phyloP scores from a whole-genome alignment of 129 eudicot genomes.

The Centella asiatica region DNA sequence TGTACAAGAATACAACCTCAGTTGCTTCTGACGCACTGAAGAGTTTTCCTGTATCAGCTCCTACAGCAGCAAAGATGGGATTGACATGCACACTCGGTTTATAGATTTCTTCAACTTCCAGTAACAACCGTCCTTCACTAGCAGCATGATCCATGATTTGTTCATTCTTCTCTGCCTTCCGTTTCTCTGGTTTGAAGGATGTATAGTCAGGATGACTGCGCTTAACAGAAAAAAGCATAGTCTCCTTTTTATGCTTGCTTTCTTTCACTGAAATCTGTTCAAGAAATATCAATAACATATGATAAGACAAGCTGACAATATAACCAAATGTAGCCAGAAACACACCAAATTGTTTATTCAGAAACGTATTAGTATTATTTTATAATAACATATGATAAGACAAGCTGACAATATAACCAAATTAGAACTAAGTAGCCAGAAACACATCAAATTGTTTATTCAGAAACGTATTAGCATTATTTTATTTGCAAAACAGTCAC shows the following conservation, averaged over 20 bases:
- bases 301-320: background rate
- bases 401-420: background rate
- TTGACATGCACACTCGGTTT: constrained; percentile 83
- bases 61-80: constrained; percentile 70
- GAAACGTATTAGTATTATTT: too few relatives aligned
- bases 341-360: background rate
- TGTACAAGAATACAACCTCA: constrained; percentile 55
- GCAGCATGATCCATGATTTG: constrained; percentile 22
- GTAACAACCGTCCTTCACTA: constrained; percentile 23
- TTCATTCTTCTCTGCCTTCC: constrained; percentile 51
- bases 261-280: constrained; percentile 85
- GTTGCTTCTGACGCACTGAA: constrained; percentile 73
- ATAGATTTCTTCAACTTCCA: constrained; percentile 72
- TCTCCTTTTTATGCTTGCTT: constrained; percentile 86
- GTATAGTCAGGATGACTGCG: constrained; percentile 64
- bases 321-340: background rate
- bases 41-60: constrained; percentile 65
- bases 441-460: background rate
- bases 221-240: constrained; percentile 49
- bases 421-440: background rate
- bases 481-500: too few relatives aligned
- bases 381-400: background rate
- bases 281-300: background rate
- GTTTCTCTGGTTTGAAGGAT: constrained; percentile 77
- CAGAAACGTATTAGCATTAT: too few relatives aligned